Conservation (phyloP, 1,284 basidiomycete genomes). For the Megacollybia platyphylla region DNA sequence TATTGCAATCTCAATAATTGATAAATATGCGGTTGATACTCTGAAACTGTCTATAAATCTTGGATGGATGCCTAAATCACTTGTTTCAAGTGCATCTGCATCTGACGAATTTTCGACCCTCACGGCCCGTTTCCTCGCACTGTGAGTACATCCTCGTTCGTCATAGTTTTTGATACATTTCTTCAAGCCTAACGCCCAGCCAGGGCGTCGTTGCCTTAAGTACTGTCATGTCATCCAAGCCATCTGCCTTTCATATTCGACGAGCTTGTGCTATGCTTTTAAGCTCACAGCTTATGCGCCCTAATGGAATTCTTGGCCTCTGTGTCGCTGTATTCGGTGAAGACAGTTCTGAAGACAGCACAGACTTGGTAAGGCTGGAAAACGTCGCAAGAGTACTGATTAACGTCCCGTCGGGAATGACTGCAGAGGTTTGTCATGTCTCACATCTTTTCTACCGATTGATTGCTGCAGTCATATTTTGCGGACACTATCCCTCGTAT, state of each 20-base stretch:
- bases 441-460: conserved; percentile 1
- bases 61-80: conserved; percentile 55
- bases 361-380: conserved; percentile 53
- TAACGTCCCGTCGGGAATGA: conserved; percentile 40
- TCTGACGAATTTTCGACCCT: conserved; percentile 29
- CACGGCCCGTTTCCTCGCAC: conserved; percentile 40
- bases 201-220: conserved; percentile 57
- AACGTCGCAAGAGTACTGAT: conserved; percentile 46
- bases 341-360: conserved; percentile 31
- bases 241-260: conserved; percentile 35
- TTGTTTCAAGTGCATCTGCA: conserved; percentile 19
- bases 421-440: conserved; percentile 28
- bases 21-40: conserved; percentile 42
- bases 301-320: conserved; percentile 55
- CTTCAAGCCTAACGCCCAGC: conserved; percentile 42
- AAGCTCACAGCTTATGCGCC: conserved; percentile 52
- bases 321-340: conserved; percentile 57
- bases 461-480: conserved; percentile 44
- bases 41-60: conserved; percentile 45
- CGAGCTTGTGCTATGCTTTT: conserved; percentile 49
- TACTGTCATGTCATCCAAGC: conserved; percentile 31
- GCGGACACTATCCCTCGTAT: conserved; percentile 38
- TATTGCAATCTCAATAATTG: conserved; percentile 49
- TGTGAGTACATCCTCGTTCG: conserved; percentile 26
- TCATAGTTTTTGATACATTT: conserved; percentile 6